Evolutionary conservation across 129 eudicot genomes (phyloP), one percentile per base, ranked within the genome.

Genomic region (Oenanthe sinensis): DNA sequence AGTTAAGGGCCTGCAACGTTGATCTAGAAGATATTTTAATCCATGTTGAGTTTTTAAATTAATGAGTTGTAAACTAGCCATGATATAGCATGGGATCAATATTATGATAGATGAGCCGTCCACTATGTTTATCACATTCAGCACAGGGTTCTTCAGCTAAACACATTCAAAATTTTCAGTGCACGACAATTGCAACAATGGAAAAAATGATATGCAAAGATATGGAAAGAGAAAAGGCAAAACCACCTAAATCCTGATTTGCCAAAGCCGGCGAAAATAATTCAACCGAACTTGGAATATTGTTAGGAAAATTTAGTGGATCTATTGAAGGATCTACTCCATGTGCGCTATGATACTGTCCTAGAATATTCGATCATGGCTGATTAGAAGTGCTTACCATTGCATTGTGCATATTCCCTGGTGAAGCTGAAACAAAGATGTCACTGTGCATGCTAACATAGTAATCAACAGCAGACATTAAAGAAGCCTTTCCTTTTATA

Each of bases 371-470:
- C 24, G 0, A 73, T 24, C n/a, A 47, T 11, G 76, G 26, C 60
- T 42, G 36, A 4, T 44, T 65, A 30, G 2, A 54, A 68, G 33
- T 79, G 73, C 86, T 71, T 91, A 93, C 98, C 96, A 95, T 83
- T 36, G 99, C 97, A 42, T 95, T 95, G 83, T 95, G 99, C 97
- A 95, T 95, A 81, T 95, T 95, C 72, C 97, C 99, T 5, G 99
- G 99, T 48, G 99, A 95, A 46, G 99, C 99, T 67, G 99, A 95
- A 74, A 95, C 82, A 79, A 95, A 92, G 77, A 95, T 95, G 78
- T 95, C 97, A 62, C 96, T 92, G 54, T 92, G 88, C 96, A 95
- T 88, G 87, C 97, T 81, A 76, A 95, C 99, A 81, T 95, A 88
- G 79, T 95, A 95, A 87, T 95, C 99, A 44, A 95, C 91, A 4